Evolutionary conservation across 1,139 yeast genomes (phyloP), one percentile per base, ranked within the genome.

Genomic region (Candida dubliniensis): DNA sequence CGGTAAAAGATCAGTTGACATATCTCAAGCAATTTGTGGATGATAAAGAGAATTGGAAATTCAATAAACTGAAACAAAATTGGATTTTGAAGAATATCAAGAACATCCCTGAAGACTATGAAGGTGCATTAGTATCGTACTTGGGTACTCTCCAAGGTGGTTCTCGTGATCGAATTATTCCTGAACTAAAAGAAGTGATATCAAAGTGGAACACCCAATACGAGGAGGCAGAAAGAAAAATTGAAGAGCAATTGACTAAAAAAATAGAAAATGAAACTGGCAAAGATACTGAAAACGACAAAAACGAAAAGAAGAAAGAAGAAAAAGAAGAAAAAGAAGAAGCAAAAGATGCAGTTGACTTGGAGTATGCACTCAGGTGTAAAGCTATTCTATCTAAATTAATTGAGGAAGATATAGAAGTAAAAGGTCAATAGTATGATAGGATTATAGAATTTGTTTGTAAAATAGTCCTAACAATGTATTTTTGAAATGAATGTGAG

Each of bases 61-160:
- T 91, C 61, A 86, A 95, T 47, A 91, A 91, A 59, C 96, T 87
- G 67, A 90, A 91, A 54, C 98, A 91, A 62, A 90, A 89, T 60
- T 91, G 97, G 97, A 74, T 91, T 41, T 65, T 90, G 50, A 85
- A 84, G 57, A 84, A 89, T 63, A 67, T 87, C 39, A 75, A 73
- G 49, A 53, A 59, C 31, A 76, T 84, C 13, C 87, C 84, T 1
- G 71, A 66, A 1, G 68, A 75, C 2, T 90, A 87, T 55, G 78
- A 74, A 39, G 69, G 62, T 2, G 81, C 82, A 35, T 62, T 90
- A 47, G 54, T 73, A 14, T 62, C 63, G 8, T 91, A 91, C 58
- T 64, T 89, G 40, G 76, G 71, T 34, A 88, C 88, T 2, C 59
- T 89, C 29, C 88, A 84, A 60, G 96, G 96, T 3, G 89, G 87